Evolutionary conservation across 768 basidiomycete species (phyloP).

Genomic region (Hemileccinum impolitum): DNA sequence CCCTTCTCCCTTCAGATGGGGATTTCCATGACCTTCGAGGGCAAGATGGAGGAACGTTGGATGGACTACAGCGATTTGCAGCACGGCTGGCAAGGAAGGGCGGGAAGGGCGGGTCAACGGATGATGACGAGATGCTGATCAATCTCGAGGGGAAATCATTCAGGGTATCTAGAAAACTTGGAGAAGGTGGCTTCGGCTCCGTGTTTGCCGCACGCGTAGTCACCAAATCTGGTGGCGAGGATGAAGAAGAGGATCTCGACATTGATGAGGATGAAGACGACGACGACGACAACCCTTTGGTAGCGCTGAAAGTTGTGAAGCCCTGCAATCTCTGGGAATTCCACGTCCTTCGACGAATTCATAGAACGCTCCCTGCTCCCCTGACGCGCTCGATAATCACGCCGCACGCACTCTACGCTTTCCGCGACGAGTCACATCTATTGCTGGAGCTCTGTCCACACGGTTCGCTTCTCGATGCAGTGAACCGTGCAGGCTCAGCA

Average conservation of each 20-base stretch:
- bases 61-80: constrained; percentile 70
- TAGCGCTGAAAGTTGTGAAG: constrained; percentile 90
- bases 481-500: constrained; percentile 76
- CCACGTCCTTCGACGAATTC: constrained; percentile 75
- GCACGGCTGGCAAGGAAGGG: constrained; percentile 37
- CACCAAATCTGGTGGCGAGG: constrained; percentile 38
- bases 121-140: constrained; percentile 47
- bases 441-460: constrained; percentile 86
- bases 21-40: constrained; percentile 59
- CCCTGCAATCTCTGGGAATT: constrained; percentile 94
- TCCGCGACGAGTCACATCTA: constrained; percentile 85
- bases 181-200: constrained; percentile 94
- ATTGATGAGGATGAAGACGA: constrained; percentile 51
- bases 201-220: constrained; percentile 83
- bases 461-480: constrained; percentile 87
- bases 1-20: constrained; percentile 55
- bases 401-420: constrained; percentile 80
- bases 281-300: constrained; percentile 51
- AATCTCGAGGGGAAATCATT: constrained; percentile 62
- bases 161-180: constrained; percentile 80
- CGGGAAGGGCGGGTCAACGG: constrained; percentile 33
- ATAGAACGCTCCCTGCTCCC: constrained; percentile 56
- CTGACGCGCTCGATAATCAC: constrained; percentile 67
- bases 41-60: constrained; percentile 56
- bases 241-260: constrained; percentile 43